Conservation (phyloP, 148 eudicot genomes). For the Agrostemma githago region DNA sequence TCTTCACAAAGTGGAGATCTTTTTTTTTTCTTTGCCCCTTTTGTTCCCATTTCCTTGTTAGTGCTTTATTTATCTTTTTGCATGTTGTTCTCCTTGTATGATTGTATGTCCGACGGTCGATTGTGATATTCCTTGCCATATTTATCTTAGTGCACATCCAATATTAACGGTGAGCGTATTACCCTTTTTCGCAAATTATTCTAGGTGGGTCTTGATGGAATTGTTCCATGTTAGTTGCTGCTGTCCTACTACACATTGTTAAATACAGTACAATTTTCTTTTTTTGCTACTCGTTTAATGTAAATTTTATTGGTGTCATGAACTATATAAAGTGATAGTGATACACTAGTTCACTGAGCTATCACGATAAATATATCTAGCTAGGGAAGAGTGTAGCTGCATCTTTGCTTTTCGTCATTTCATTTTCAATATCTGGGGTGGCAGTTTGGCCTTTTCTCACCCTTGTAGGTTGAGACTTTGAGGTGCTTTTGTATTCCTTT, state of each 20-base stretch:
- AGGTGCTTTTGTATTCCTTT: slow-evolving; percentile 10
- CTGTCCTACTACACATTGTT: slow-evolving; percentile 16
- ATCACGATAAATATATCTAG: slow-evolving; percentile 16
- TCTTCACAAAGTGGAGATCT: slow-evolving; percentile 30
- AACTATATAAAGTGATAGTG: slow-evolving; percentile 17
- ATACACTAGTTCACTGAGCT: slow-evolving; percentile 17
- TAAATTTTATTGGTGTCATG: background rate
- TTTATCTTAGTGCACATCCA: background rate
- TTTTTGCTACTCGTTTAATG: background rate
- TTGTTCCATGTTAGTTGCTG: slow-evolving; percentile 18
- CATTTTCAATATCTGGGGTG: background rate
- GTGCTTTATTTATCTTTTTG: slow-evolving; percentile 22
- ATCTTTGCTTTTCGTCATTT: background rate
- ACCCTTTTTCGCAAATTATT: slow-evolving; percentile 17
- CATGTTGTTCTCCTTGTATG: slow-evolving; percentile 22
- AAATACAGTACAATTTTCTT: slow-evolving; percentile 1
- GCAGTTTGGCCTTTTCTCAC: background rate
- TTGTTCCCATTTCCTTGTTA: slow-evolving; percentile 10
- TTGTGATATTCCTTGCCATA: slow-evolving; percentile 14
- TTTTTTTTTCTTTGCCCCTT: slow-evolving; percentile 20
- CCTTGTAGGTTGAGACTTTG: slow-evolving; percentile 11
- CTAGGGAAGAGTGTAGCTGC: slow-evolving; percentile 8
- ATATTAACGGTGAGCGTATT: slow-evolving; percentile 14
- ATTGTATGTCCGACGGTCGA: slow-evolving; percentile 26
- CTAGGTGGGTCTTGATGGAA: slow-evolving; percentile 23